Evolutionary conservation across 768 basidiomycete species (phyloP).

Genomic region (Xerocomellus dryophilus): DNA sequence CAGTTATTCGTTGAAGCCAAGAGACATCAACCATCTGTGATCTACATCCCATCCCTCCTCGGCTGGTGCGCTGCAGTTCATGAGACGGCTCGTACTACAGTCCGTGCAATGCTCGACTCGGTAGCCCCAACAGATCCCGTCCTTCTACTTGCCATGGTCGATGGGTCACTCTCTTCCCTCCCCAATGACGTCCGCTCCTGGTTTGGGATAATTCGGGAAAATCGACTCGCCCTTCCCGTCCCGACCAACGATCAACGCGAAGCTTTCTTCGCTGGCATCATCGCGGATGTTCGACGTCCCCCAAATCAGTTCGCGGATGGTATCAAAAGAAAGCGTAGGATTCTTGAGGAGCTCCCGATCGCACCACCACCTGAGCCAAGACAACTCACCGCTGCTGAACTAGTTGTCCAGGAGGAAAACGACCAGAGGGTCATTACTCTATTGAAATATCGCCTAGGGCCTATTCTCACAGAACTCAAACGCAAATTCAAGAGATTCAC

Average conservation of each 20-base stretch:
- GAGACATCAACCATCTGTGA: constrained; percentile 91
- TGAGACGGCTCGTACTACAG: constrained; percentile 79
- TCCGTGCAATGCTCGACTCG: constrained; percentile 88
- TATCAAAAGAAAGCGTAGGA: constrained; percentile 73
- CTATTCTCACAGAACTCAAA: constrained; percentile 84
- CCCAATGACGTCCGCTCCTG: constrained; percentile 83
- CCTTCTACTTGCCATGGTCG: constrained; percentile 86
- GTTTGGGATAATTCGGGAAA: constrained; percentile 81
- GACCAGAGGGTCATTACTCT: constrained; percentile 77
- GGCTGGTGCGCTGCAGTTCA: constrained; percentile 85
- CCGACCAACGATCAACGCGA: constrained; percentile 58
- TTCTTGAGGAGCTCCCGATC: constrained; percentile 81
- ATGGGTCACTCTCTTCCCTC: constrained; percentile 65
- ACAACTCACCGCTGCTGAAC: constrained; percentile 74
- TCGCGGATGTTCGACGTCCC: constrained; percentile 66
- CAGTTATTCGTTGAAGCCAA: constrained; percentile 97
- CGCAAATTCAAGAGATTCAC: constrained; percentile 90
- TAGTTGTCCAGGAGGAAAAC: constrained; percentile 77
- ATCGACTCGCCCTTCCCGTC: constrained; percentile 58
- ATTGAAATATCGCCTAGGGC: constrained; percentile 87
- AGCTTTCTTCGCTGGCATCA: constrained; percentile 72
- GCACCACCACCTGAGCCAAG: constrained; percentile 90
- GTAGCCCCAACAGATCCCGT: constrained; percentile 90
- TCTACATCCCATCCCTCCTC: constrained; percentile 88
- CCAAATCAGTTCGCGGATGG: constrained; percentile 92